Conservation (phyloP, 23 red algal genomes). For the Gracilaria domingensis region DNA sequence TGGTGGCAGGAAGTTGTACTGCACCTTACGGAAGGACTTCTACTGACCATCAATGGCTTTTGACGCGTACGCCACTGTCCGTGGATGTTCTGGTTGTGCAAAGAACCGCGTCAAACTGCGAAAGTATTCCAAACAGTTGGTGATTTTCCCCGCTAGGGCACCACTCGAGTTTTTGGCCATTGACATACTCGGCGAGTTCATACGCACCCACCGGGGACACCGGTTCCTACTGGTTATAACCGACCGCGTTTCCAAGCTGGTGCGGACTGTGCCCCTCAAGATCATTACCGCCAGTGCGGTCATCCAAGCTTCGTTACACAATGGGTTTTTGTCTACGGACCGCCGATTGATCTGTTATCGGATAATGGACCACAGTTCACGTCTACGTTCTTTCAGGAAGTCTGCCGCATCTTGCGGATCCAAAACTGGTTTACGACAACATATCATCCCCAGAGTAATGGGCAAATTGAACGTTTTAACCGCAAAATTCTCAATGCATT, state of each 20-base stretch:
- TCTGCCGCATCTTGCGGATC: constrained; percentile 19
- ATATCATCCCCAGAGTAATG: constrained; percentile 46
- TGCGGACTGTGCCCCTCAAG: not conserved
- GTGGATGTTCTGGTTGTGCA: not conserved
- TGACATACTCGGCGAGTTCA: not conserved
- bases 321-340: constrained; percentile 29
- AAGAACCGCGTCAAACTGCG: constrained; percentile 2
- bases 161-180: not conserved
- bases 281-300: not conserved
- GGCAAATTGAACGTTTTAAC: constrained; percentile 43
- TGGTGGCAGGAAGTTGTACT: not conserved
- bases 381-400: constrained; percentile 32
- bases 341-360: not conserved
- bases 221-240: not conserved
- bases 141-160: not conserved
- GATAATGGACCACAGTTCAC: constrained; percentile 31
- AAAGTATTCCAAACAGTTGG: constrained; percentile 18
- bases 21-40: not conserved
- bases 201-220: not conserved
- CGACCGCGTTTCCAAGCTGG: not conserved
- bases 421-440: constrained; percentile 32
- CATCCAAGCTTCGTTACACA: not conserved
- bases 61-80: not conserved
- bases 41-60: constrained; percentile 46
- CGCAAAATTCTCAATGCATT: not conserved